Evolutionary conservation across 495 filamentous ascomycete species (phyloP).

Genomic region (Cercophora sp.): DNA sequence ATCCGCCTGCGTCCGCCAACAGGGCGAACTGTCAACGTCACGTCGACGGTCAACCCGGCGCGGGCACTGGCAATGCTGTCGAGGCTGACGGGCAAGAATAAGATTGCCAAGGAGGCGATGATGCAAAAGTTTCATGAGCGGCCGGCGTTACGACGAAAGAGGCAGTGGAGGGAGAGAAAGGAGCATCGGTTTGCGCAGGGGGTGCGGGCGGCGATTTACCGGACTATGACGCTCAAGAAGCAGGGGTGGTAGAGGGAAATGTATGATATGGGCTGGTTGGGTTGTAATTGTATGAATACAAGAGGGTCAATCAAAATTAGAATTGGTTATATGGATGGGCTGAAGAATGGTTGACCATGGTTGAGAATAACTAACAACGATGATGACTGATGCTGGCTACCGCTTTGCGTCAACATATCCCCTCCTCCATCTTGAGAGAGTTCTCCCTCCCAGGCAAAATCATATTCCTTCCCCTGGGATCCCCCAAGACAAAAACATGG

Average conservation of each 20-base stretch:
- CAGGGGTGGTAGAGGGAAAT: conserved; percentile 62
- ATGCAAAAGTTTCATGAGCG: conserved; percentile 67
- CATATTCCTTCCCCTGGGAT: no score
- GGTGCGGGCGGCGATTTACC: conserved; percentile 54
- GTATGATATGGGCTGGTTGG: neutral
- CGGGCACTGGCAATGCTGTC: conserved; percentile 51
- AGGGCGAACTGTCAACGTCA: conserved; percentile 57
- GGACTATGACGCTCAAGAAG: conserved; percentile 61
- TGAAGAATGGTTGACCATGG: no score
- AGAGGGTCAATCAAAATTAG: no score
- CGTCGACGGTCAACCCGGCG: conserved; percentile 46
- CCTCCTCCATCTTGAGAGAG: no score
- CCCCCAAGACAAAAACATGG: no score
- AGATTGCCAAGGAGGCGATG: conserved; percentile 43
- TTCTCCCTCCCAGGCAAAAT: no score
- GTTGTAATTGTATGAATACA: neutral
- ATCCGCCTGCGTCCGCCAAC: conserved; percentile 48
- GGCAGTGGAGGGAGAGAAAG: conserved; percentile 63
- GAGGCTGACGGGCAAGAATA: conserved; percentile 43
- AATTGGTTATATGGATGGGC: no score
- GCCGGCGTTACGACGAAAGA: conserved; percentile 69
- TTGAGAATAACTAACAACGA: no score
- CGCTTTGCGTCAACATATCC: no score
- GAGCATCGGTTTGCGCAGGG: conserved; percentile 59
- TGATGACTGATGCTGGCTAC: no score